Conservation (phyloP, 2,329 filamentous ascomycete genomes). For the Shiraia sp. region DNA sequence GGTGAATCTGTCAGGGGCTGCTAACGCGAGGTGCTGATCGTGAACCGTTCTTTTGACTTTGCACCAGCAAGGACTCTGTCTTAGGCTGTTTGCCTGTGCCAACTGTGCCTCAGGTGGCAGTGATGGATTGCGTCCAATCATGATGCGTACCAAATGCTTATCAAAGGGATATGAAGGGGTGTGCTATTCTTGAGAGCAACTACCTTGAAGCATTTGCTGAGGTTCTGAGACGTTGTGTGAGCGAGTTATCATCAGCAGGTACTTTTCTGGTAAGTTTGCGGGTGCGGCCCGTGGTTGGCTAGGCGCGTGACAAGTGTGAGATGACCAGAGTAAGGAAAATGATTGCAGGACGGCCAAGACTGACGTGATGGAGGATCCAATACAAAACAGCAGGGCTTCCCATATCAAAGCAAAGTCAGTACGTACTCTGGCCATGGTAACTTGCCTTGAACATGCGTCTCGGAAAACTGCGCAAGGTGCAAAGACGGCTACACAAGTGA, state of each 20-base stretch:
- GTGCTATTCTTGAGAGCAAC: too few species aligned
- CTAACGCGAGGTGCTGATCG: too few species aligned
- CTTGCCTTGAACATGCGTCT: too few species aligned
- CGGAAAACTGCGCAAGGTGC: background rate
- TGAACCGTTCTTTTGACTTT: too few species aligned
- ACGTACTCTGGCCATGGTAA: background rate
- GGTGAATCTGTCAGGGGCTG: too few species aligned
- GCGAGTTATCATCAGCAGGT: background rate
- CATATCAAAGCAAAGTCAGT: background rate
- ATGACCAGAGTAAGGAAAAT: constrained; percentile 1
- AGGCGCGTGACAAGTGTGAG: constrained; percentile 6
- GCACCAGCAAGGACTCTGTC: too few species aligned
- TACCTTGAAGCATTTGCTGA: background rate
- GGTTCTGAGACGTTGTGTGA: background rate
- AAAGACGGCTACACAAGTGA: background rate
- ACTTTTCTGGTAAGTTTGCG: background rate
- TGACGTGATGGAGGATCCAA: background rate
- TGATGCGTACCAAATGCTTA: too few species aligned
- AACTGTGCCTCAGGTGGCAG: too few species aligned
- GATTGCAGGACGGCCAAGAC: too few species aligned
- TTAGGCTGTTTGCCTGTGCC: too few species aligned
- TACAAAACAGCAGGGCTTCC: background rate
- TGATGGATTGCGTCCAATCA: too few species aligned
- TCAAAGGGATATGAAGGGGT: too few species aligned
- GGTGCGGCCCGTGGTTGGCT: constrained; percentile 1